Percentiles rank a stretch among this genome's conserved stretches.
These are phyloP conservation scores for Aspergillus brasiliensis DNA, from an alignment of 2,329 filamentous ascomycete genomes.

Conservation along the genomic window DNA sequence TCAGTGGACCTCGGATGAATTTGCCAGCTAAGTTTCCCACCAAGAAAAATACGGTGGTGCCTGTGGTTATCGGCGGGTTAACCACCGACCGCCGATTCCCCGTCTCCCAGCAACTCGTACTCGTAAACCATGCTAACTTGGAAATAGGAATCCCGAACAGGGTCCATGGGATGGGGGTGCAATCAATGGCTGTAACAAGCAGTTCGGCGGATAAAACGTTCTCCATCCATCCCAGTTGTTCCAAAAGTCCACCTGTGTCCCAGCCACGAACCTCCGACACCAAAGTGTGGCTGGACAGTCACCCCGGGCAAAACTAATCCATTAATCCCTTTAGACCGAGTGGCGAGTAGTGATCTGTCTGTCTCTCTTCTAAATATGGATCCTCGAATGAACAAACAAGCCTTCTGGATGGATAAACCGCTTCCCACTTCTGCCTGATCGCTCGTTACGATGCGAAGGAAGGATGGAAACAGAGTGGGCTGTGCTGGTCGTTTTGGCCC, in stretches of 20 bases:
- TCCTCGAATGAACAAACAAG: not conserved
- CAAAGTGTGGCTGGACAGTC: not conserved
- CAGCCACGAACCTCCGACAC: not conserved
- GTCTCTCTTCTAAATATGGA: not conserved
- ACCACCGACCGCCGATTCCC: not conserved
- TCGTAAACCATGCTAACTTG: not conserved
- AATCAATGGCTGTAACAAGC: not conserved
- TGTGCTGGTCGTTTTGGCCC: not conserved
- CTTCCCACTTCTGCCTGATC: not conserved
- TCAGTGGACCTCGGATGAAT: not conserved
- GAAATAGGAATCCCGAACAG: not conserved
- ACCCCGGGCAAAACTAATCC: not conserved
- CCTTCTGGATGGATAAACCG: conserved; percentile 1
- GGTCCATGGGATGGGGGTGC: not conserved
- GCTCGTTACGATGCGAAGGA: not conserved
- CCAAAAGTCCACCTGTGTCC: not conserved
- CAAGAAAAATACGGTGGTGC: too few species aligned
- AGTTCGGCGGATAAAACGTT: not conserved
- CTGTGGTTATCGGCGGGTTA: not conserved
- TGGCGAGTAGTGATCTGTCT: not conserved
- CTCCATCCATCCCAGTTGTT: not conserved
- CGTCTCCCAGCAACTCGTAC: not conserved
- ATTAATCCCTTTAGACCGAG: not conserved
- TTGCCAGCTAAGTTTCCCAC: not conserved
- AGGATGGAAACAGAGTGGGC: too few species aligned